Evolutionary conservation across 768 basidiomycete genomes (phyloP).

Genomic region (Cyclocybe aegerita): DNA sequence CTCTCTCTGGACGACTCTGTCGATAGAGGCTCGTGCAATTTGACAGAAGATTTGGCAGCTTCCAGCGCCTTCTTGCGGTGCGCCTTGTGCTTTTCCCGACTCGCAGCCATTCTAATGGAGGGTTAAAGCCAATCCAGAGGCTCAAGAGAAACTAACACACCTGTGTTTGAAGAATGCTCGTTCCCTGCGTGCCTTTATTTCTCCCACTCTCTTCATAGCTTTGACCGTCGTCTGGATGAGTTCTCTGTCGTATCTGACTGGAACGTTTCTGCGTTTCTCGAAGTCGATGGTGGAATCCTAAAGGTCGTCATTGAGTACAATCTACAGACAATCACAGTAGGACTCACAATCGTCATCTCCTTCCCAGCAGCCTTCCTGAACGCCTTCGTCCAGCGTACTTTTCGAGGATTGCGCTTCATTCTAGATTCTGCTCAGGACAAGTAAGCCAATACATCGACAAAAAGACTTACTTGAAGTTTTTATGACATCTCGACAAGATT

Average conservation of each 20-base stretch:
- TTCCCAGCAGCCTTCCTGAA: conserved; percentile 98
- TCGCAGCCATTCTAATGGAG: conserved; percentile 72
- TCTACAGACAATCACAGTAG: neutral
- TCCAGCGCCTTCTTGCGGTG: conserved; percentile 69
- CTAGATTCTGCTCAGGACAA: conserved; percentile 34
- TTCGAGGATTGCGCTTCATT: conserved; percentile 99
- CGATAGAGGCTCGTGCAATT: conserved; percentile 64
- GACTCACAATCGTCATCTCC: conserved; percentile 95
- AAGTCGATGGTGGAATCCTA: conserved; percentile 99
- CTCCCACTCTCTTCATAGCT: conserved; percentile 93
- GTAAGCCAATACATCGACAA: neutral
- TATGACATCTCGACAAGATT: conserved; percentile 73
- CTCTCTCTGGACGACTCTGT: conserved; percentile 58
- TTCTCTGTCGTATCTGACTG: conserved; percentile 95
- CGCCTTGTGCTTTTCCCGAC: conserved; percentile 73
- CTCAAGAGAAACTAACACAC: conserved; percentile 30
- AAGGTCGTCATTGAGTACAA: neutral
- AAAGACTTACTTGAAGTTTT: conserved; percentile 89
- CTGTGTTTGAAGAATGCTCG: conserved; percentile 95
- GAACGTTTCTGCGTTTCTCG: conserved; percentile 97
- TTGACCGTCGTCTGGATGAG: conserved; percentile 89
- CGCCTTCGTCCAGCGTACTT: conserved; percentile 99
- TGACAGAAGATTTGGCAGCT: conserved; percentile 56
- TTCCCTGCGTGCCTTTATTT: conserved; percentile 90
- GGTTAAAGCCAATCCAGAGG: conserved; percentile 5